These are phyloP conservation scores for Chrysoporthe puriensis DNA, from an alignment of 2,329 filamentous ascomycete genomes.

Conservation along the genomic window DNA sequence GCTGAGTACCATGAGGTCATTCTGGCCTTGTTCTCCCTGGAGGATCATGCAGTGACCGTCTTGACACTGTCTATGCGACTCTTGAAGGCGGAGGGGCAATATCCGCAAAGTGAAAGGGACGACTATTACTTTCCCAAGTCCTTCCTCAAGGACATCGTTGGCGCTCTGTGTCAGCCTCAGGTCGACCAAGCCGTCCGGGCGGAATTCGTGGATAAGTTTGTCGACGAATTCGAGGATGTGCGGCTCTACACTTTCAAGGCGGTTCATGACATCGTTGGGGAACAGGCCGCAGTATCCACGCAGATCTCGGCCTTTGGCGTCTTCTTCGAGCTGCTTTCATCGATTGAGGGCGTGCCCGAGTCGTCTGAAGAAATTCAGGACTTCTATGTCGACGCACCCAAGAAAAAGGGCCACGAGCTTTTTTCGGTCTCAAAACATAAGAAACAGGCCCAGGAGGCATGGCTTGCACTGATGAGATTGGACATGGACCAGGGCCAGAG, in stretches of 20 bases:
- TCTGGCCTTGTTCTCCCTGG: constrained; percentile 60
- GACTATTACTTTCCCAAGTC: constrained; percentile 71
- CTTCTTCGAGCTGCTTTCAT: constrained; percentile 64
- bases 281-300: constrained; percentile 33
- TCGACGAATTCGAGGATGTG: constrained; percentile 81
- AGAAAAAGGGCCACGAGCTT: constrained; percentile 67
- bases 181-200: constrained; percentile 64
- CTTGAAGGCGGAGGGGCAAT: constrained; percentile 76
- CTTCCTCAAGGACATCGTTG: constrained; percentile 68
- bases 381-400: constrained; percentile 65
- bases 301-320: constrained; percentile 54
- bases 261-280: constrained; percentile 45
- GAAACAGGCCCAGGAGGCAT: constrained; percentile 81
- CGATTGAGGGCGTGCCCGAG: constrained; percentile 72
- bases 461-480: constrained; percentile 76
- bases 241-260: constrained; percentile 80
- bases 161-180: constrained; percentile 60
- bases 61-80: constrained; percentile 82
- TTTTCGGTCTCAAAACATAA: constrained; percentile 72
- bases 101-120: constrained; percentile 58
- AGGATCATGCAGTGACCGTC: constrained; percentile 69
- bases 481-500: constrained; percentile 72
- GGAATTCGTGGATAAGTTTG: constrained; percentile 77
- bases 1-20: constrained; percentile 71
- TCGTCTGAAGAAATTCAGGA: constrained; percentile 67